Evolutionary conservation across 148 eudicot species (phyloP), one percentile per base, ranked within the genome.

Genomic region (Fagopyrum tataricum): DNA sequence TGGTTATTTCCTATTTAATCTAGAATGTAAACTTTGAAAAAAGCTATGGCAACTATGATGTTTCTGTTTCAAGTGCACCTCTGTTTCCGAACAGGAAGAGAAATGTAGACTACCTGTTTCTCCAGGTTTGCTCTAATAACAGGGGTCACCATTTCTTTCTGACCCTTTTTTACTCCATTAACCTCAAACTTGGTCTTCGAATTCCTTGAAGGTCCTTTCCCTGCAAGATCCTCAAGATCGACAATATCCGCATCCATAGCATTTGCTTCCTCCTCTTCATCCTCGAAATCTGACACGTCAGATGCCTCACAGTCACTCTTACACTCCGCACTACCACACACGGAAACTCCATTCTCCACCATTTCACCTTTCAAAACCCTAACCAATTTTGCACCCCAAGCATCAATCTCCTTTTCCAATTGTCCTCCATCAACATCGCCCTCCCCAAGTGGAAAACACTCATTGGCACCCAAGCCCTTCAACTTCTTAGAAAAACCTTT

Each of bases 201-300:
- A 52, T 82, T 90, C 81, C 89, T 82, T 10, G 88, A 79, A 9
- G 97, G 98, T 15, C 83, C 96, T 77, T 91, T 91, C 8, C 98
- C 98, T 0, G 97, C 98, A 74, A 95, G 80, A 72, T 95, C 97
- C 82, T 95, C 98, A 0, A 95, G 85, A 86, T 95, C 98, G 75
- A 90, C 88, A 78, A 95, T 82, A 49, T 69, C 88, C 4, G 77
- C 52, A 14, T 81, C 96, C 12, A 2, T 73, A 1, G 66, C 91
- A 79, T 80, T 72, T 46, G 78, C 89, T 48, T 44, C 76, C 17
- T 42, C 83, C 8, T 88, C 86, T 12, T 86, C 90, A 46, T 86
- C 82, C 11, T 87, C 90, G n/a, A 84, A 81, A 44, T 23, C 78
- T 17, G 85, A 83, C 55, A 31, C 76, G 24, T 81, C 77, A 72